A percentile compares a stretch with the other conserved stretches of the same genome.
Conservation (phyloP, 225 moss, liverwort and hornwort genomes). For the Lunularia cruciata region DNA sequence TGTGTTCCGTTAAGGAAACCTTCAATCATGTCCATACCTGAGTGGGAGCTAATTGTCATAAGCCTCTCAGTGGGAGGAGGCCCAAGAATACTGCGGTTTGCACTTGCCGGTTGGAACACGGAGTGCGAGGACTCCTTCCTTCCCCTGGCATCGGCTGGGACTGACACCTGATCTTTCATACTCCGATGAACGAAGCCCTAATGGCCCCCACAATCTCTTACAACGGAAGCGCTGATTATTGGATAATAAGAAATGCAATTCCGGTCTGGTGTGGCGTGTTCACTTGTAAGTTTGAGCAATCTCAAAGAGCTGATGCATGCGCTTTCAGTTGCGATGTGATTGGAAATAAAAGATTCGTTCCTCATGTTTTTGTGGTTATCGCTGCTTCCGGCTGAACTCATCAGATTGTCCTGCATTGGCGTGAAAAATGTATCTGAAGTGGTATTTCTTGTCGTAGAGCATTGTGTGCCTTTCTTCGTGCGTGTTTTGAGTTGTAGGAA, state of each 20-base stretch:
- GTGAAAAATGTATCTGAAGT: background rate
- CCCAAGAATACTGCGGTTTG: background rate
- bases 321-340: background rate
- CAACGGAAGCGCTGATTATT: background rate
- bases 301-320: background rate
- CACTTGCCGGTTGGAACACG: constrained; percentile 8
- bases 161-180: background rate
- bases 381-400: background rate
- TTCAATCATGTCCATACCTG: too few species aligned
- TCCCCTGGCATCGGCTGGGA: background rate
- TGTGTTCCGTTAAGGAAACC: too few species aligned
- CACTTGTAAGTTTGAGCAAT: too few species aligned
- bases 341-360: background rate
- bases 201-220: background rate
- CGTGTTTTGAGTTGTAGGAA: background rate
- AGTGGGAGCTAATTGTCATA: too few species aligned
- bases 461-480: background rate
- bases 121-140: background rate
- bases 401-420: background rate
- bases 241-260: too few species aligned
- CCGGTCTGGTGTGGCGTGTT: too few species aligned
- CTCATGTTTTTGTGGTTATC: background rate
- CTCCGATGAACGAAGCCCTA: constrained; percentile 6
- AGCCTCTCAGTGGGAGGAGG: background rate
- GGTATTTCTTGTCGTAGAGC: background rate